phyloP scores from a whole-genome alignment of 768 basidiomycete genomes.

The Hysterangium stoloniferum region DNA sequence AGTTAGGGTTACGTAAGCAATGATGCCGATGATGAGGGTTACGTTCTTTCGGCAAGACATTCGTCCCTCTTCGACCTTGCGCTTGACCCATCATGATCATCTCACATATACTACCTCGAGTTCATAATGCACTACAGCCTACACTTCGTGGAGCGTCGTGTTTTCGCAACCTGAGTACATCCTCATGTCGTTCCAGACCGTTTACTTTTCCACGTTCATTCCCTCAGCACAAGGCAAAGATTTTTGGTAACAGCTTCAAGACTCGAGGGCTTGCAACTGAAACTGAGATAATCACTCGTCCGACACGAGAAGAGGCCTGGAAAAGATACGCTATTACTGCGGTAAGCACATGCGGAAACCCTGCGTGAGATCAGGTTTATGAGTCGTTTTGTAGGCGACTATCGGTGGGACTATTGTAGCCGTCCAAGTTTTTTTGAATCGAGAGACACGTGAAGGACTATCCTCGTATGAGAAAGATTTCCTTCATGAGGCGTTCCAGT shows the following conservation, averaged over 20 bases:
- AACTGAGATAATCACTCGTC: conserved; percentile 25
- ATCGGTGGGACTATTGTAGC: conserved; percentile 65
- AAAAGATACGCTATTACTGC: conserved; percentile 45
- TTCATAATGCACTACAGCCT: not conserved
- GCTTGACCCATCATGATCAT: no score
- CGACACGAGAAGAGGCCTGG: conserved; percentile 36
- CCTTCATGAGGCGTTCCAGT: conserved; percentile 73
- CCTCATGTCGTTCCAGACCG: not conserved
- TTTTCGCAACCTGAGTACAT: not conserved
- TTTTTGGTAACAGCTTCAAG: not conserved
- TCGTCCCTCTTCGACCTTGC: no score
- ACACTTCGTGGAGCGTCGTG: not conserved
- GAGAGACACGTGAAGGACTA: conserved; percentile 68
- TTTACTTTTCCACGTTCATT: not conserved
- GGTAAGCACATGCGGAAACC: conserved; percentile 24
- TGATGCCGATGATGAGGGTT: no score
- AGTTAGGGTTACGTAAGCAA: no score
- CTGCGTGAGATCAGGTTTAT: conserved; percentile 2
- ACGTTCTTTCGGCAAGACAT: no score
- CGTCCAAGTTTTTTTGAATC: conserved; percentile 60
- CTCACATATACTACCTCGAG: no score
- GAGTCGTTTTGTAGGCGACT: conserved; percentile 39
- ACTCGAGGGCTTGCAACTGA: conserved; percentile 10
- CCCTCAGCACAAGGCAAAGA: conserved; percentile 1
- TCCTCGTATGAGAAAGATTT: conserved; percentile 55